Evolutionary conservation across 83 land plant genomes (phyloP).

Genomic region (Picea abies): DNA sequence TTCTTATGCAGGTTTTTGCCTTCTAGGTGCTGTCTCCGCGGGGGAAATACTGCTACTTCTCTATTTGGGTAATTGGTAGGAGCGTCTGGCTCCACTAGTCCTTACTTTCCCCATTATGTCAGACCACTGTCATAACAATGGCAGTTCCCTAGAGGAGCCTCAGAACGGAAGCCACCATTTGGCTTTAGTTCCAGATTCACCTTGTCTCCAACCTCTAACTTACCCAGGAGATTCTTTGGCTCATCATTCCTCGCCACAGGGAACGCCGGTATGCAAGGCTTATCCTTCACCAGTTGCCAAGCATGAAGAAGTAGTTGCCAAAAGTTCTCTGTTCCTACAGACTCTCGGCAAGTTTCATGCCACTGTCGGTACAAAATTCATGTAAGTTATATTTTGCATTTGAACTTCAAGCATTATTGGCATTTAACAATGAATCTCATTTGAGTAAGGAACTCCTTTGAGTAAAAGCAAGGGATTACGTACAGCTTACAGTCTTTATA

Average conservation of each 20-base stretch:
- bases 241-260: neutral
- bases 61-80: too few relatives aligned
- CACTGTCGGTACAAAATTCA: slow-evolving; percentile 52
- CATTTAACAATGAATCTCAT: neutral
- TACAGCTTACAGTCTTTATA: neutral
- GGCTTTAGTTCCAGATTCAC: neutral
- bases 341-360: slow-evolving; percentile 55
- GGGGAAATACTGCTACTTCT: too few relatives aligned
- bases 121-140: slow-evolving; percentile 6
- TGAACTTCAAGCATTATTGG: neutral
- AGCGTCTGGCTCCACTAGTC: neutral
- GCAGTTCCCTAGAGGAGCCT: neutral
- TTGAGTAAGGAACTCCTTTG: neutral
- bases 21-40: too few relatives aligned
- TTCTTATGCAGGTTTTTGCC: too few relatives aligned
- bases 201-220: neutral
- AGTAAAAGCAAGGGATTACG: neutral
- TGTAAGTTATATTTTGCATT: slow-evolving; percentile 30
- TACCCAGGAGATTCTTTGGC: neutral
- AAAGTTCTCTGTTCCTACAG: slow-evolving; percentile 27
- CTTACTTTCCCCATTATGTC: neutral
- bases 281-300: slow-evolving; percentile 40
- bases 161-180: neutral
- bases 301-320: slow-evolving; percentile 41
- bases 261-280: neutral